phyloP scores from a whole-genome alignment of 225 moss, liverwort and hornwort genomes.

The Lunularia cruciata region DNA sequence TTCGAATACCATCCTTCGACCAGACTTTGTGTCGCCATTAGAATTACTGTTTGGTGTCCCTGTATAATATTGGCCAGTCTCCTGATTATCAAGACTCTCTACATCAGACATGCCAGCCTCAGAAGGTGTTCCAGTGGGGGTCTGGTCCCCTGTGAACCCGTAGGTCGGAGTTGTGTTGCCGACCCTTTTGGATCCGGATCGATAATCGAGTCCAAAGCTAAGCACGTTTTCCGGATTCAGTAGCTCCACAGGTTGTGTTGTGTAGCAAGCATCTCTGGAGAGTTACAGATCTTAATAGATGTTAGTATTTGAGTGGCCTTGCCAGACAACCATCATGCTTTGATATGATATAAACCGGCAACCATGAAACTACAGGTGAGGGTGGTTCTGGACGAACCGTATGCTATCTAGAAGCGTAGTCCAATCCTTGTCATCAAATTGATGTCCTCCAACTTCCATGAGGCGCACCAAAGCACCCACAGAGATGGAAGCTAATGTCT shows the following conservation, averaged over 20 bases:
- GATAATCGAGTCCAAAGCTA: conserved; percentile 75
- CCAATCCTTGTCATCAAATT: conserved; percentile 91
- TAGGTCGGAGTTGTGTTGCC: conserved; percentile 47
- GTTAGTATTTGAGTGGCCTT: neutral
- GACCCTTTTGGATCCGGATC: conserved; percentile 60
- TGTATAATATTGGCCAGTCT: conserved; percentile 60
- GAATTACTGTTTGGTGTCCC: conserved; percentile 65
- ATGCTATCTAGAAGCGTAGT: conserved; percentile 93
- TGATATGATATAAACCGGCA: no score
- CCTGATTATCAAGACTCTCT: conserved; percentile 61
- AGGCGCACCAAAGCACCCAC: conserved; percentile 98
- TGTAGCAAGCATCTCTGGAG: conserved; percentile 89
- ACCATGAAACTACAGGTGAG: neutral
- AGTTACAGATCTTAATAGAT: neutral
- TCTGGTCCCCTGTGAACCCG: conserved; percentile 62
- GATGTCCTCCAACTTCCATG: conserved; percentile 94
- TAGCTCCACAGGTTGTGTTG: conserved; percentile 97
- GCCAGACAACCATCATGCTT: neutral
- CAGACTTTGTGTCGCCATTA: conserved; percentile 63
- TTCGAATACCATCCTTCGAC: conserved; percentile 64
- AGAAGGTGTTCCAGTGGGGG: conserved; percentile 52
- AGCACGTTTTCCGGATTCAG: conserved; percentile 78
- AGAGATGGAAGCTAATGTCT: conserved; percentile 93
- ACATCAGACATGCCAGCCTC: conserved; percentile 52
- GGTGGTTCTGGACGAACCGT: conserved; percentile 32